phyloP scores from a whole-genome alignment of 2,329 filamentous ascomycete species.

The Trichoderma atrobrunneum region DNA sequence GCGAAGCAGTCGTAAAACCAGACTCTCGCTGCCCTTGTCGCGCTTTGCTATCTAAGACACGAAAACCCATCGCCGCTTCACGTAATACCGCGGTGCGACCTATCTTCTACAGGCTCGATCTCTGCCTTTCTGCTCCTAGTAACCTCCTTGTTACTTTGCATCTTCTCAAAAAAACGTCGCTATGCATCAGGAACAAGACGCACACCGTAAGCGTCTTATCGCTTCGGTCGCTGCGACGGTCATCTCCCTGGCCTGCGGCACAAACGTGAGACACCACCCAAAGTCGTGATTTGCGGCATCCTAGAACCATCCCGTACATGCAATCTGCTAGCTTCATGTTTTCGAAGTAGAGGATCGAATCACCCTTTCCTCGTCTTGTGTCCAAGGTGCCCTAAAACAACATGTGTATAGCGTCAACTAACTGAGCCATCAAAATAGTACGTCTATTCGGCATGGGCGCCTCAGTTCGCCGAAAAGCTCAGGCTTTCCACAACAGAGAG shows the following conservation, averaged over 20 bases:
- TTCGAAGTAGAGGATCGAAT: too few species aligned
- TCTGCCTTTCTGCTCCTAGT: not conserved
- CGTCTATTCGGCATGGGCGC: conserved; percentile 97
- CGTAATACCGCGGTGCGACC: not conserved
- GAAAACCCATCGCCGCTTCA: not conserved
- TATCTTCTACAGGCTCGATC: not conserved
- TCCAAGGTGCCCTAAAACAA: not conserved
- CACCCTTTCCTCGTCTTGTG: not conserved
- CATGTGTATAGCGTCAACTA: not conserved
- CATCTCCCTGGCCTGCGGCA: conserved; percentile 86
- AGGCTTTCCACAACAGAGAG: conserved; percentile 87
- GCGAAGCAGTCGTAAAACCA: not conserved
- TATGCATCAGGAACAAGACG: conserved; percentile 18
- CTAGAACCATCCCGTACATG: not conserved
- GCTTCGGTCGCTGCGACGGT: conserved; percentile 82
- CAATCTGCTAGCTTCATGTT: not conserved
- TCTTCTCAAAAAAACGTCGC: not conserved
- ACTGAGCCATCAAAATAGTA: conserved; percentile 57
- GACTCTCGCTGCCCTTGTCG: conserved; percentile 1
- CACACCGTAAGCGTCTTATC: conserved; percentile 55
- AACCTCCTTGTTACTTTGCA: not conserved
- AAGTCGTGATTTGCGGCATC: not conserved
- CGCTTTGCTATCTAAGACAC: not conserved
- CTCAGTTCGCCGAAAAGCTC: conserved; percentile 85
- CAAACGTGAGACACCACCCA: conserved; percentile 63